Percentiles rank a stretch among this genome's conserved stretches.
phyloP scores from a whole-genome alignment of 1,139 yeast genomes.

The Magnusiomyces paraingens region DNA sequence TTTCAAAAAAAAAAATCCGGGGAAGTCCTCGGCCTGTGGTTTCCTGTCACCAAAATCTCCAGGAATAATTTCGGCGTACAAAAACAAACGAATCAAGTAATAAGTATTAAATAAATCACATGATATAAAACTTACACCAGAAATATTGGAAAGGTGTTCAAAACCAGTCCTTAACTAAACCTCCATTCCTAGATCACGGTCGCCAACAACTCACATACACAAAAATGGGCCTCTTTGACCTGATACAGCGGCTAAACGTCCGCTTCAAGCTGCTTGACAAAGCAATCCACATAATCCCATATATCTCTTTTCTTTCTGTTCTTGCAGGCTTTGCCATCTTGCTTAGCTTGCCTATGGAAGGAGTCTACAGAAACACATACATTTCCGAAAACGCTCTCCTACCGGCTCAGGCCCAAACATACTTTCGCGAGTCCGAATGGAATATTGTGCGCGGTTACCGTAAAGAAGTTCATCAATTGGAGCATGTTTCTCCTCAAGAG shows the following conservation, averaged over 20 bases:
- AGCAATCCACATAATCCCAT: conserved; percentile 42
- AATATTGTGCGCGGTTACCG: conserved; percentile 82
- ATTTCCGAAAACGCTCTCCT: conserved; percentile 93
- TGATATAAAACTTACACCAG: too few species aligned
- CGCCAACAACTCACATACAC: not conserved
- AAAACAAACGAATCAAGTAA: too few species aligned
- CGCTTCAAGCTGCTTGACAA: conserved; percentile 28
- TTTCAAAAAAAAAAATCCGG: too few species aligned
- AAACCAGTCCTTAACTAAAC: too few species aligned
- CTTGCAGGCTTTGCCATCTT: conserved; percentile 63
- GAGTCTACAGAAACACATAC: conserved; percentile 75
- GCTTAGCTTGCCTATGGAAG: conserved; percentile 65
- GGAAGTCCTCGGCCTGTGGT: too few species aligned
- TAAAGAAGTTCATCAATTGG: conserved; percentile 43
- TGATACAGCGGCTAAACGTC: conserved; percentile 28
- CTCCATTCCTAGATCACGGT: too few species aligned
- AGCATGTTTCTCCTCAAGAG: conserved; percentile 17
- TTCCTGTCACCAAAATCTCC: too few species aligned
- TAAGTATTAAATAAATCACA: too few species aligned
- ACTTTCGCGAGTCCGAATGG: conserved; percentile 94
- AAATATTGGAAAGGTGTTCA: too few species aligned
- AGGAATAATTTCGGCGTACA: too few species aligned
- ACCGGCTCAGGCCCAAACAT: conserved; percentile 93
- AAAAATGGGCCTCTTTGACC: conserved; percentile 36
- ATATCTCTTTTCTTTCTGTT: conserved; percentile 54